Percentiles rank a stretch among this genome's conserved stretches.
Evolutionary conservation across 192 early-diverging fungal genomes (phyloP).

Genomic region (Coemansia aciculifera): DNA sequence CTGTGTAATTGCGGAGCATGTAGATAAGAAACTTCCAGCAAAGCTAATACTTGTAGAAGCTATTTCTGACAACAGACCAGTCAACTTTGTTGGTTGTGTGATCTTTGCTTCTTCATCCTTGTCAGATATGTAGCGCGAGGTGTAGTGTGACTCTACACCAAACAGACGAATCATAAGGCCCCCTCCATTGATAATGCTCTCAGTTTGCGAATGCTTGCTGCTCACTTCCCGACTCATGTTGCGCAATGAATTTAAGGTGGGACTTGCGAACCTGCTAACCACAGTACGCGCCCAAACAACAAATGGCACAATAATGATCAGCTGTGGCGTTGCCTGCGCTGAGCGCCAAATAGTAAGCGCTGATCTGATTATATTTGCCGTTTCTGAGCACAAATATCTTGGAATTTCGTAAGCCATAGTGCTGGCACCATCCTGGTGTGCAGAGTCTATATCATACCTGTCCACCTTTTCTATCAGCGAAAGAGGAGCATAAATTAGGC

Average conservation of each 20-base stretch:
- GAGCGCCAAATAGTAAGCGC: not conserved
- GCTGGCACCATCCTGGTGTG: not conserved
- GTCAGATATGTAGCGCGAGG: slow-evolving; percentile 51
- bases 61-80: slow-evolving; percentile 58
- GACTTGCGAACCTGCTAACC: not conserved
- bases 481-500: not conserved
- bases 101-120: slow-evolving; percentile 62
- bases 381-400: not conserved
- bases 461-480: slow-evolving; percentile 2
- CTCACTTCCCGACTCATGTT: not conserved
- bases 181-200: slow-evolving; percentile 57
- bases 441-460: not conserved
- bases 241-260: not conserved
- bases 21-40: slow-evolving; percentile 24
- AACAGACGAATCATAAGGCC: slow-evolving; percentile 69
- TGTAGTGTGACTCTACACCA: slow-evolving; percentile 58
- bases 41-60: slow-evolving; percentile 52
- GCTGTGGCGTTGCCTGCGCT: slow-evolving; percentile 6
- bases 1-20: not conserved
- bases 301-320: slow-evolving; percentile 17
- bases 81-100: slow-evolving; percentile 56
- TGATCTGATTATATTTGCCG: not conserved
- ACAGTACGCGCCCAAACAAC: not conserved
- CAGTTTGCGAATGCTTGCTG: slow-evolving; percentile 4
- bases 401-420: not conserved